phyloP scores from a whole-genome alignment of 1,284 basidiomycete genomes.

The Moniliella sp. region DNA sequence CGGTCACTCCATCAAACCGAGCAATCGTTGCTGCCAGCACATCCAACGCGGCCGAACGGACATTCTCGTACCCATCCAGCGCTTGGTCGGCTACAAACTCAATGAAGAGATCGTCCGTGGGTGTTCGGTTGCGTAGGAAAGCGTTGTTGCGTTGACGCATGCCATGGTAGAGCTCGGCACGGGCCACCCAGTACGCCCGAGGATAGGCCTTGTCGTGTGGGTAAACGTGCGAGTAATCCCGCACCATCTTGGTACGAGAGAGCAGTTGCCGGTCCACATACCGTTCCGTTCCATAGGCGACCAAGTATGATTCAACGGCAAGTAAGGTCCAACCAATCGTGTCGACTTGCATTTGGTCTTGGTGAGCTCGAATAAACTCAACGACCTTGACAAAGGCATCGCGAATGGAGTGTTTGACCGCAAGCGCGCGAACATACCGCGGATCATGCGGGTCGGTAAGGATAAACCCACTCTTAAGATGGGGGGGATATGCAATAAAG shows the following conservation, averaged over 20 bases:
- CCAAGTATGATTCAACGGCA: conserved; percentile 17
- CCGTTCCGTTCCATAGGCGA: conserved; percentile 23
- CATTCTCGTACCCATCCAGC: conserved; percentile 36
- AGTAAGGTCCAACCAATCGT: conserved; percentile 45
- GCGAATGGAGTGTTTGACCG: conserved; percentile 50
- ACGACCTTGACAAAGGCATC: conserved; percentile 52
- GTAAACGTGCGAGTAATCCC: conserved; percentile 41
- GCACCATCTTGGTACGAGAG: conserved; percentile 16
- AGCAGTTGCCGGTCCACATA: conserved; percentile 28
- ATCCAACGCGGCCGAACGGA: conserved; percentile 48
- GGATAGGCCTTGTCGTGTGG: conserved; percentile 53
- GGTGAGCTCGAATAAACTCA: conserved; percentile 37
- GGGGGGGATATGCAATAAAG: conserved; percentile 39
- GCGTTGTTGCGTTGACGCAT: conserved; percentile 49
- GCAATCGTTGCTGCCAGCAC: conserved; percentile 49
- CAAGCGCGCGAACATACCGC: conserved; percentile 48
- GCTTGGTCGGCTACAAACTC: conserved; percentile 59
- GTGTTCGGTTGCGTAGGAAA: conserved; percentile 57
- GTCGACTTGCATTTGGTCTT: conserved; percentile 75
- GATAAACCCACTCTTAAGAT: conserved; percentile 45
- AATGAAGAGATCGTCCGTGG: conserved; percentile 57
- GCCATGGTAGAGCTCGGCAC: conserved; percentile 48
- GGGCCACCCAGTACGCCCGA: conserved; percentile 53
- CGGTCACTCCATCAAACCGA: conserved; percentile 62
- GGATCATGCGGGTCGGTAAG: conserved; percentile 55